These are phyloP conservation scores for Phytophthora macrochlamydospora DNA, from an alignment of 352 stramenopile genomes.

Conservation along the genomic window DNA sequence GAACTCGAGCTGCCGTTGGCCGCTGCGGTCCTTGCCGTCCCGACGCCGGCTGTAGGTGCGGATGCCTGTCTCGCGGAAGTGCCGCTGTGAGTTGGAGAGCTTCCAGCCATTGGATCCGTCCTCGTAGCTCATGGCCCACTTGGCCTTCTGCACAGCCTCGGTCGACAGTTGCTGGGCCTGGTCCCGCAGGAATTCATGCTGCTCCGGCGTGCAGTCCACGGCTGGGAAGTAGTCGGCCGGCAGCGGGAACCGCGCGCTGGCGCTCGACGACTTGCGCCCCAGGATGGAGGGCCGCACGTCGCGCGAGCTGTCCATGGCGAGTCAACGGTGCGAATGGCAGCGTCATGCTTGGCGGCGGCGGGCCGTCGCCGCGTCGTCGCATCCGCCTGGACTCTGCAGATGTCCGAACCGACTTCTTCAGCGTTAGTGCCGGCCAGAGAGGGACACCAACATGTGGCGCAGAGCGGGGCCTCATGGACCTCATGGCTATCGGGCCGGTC, in stretches of 20 bases:
- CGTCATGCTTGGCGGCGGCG: not conserved
- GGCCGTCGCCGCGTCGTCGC: slow-evolving; percentile 17
- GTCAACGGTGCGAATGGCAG: slow-evolving; percentile 11
- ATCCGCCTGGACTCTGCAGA: not conserved
- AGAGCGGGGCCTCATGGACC: too few species aligned
- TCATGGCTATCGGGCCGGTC: too few species aligned
- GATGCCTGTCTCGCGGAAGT: slow-evolving; percentile 71
- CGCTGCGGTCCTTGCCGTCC: slow-evolving; percentile 39
- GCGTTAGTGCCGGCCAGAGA: too few species aligned
- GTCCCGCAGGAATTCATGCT: slow-evolving; percentile 38
- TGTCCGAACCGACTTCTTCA: too few species aligned
- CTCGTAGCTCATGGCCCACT: slow-evolving; percentile 70
- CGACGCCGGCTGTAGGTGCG: slow-evolving; percentile 58
- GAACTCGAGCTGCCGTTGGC: slow-evolving; percentile 56
- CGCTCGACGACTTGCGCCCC: slow-evolving; percentile 27
- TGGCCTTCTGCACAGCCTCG: slow-evolving; percentile 43
- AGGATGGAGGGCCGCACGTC: slow-evolving; percentile 43
- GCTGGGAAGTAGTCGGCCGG: slow-evolving; percentile 49
- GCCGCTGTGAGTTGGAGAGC: slow-evolving; percentile 66
- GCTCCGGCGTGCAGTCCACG: slow-evolving; percentile 43
- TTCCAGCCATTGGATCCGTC: slow-evolving; percentile 68
- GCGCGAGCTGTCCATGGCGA: slow-evolving; percentile 40
- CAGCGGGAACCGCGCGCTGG: slow-evolving; percentile 45
- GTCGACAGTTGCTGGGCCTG: slow-evolving; percentile 43
- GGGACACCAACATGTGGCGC: too few species aligned